Conservation (phyloP, 441 rosid species). For the Macaranga tanarius region DNA sequence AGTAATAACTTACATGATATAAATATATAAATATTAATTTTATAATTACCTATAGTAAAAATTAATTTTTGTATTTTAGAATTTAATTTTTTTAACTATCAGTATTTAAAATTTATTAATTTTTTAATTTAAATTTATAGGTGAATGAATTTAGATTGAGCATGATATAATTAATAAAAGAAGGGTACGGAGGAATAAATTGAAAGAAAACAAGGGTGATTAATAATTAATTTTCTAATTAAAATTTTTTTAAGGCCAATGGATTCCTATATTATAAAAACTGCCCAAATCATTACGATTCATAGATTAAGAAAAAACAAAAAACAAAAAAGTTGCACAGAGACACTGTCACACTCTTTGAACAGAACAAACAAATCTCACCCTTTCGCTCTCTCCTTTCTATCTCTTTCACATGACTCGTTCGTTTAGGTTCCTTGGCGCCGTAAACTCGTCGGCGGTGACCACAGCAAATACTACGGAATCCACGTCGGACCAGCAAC, state of each 20-base stretch:
- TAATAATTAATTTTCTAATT: too few relatives aligned
- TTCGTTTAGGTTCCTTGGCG: slow-evolving; percentile 45
- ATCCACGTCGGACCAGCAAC: slow-evolving; percentile 32
- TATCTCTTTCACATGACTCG: slow-evolving; percentile 44
- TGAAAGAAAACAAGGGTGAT: background rate
- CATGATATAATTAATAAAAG: background rate
- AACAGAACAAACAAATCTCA: background rate
- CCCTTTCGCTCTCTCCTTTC: slow-evolving; percentile 8
- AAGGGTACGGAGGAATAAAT: slow-evolving; percentile 1
- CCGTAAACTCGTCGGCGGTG: slow-evolving; percentile 36
- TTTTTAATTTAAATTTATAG: too few relatives aligned
- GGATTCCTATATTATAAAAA: slow-evolving; percentile 3
- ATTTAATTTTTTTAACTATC: too few relatives aligned
- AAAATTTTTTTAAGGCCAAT: too few relatives aligned
- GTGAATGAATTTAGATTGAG: too few relatives aligned
- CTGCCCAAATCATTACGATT: slow-evolving; percentile 12
- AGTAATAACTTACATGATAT: too few relatives aligned
- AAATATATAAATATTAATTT: too few relatives aligned
- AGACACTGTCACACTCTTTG: background rate
- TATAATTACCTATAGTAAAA: too few relatives aligned
- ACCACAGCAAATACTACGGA: background rate
- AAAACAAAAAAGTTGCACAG: too few relatives aligned
- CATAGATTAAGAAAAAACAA: too few relatives aligned
- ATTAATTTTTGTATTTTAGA: too few relatives aligned
- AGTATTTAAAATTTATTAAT: too few relatives aligned